Conservation (phyloP, 2,329 filamentous ascomycete genomes). For the Penicillium sp. region DNA sequence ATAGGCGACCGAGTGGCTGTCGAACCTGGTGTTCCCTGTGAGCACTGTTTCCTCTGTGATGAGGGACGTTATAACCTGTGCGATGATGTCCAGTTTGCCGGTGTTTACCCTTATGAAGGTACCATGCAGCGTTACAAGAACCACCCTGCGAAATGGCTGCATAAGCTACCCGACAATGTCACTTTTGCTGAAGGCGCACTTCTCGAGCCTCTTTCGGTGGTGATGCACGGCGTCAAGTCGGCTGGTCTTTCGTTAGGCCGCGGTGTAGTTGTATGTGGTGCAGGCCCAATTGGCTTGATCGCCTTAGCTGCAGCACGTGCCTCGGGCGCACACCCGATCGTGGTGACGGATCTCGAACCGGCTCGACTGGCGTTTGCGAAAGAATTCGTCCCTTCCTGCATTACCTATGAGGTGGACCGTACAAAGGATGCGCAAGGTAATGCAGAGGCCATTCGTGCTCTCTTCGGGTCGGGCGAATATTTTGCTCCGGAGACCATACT, state of each 20-base stretch:
- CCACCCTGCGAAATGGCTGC: conserved; percentile 60
- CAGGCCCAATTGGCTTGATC: conserved; percentile 62
- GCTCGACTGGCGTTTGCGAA: conserved; percentile 57
- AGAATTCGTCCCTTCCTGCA: conserved; percentile 53
- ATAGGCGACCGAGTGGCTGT: conserved; percentile 63
- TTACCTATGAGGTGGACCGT: conserved; percentile 54
- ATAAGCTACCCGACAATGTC: conserved; percentile 56
- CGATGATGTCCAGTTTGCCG: conserved; percentile 59
- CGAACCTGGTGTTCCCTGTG: conserved; percentile 65
- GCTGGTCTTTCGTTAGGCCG: conserved; percentile 55
- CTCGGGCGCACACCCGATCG: conserved; percentile 61
- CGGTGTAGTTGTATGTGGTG: conserved; percentile 58
- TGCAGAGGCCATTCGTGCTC: conserved; percentile 50
- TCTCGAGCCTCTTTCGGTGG: conserved; percentile 63
- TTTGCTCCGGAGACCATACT: conserved; percentile 57
- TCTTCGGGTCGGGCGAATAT: conserved; percentile 57
- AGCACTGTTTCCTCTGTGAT: conserved; percentile 57
- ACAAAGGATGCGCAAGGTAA: conserved; percentile 49
- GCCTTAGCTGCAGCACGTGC: conserved; percentile 57
- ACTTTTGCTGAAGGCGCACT: conserved; percentile 60
- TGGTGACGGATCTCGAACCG: conserved; percentile 62
- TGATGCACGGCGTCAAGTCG: conserved; percentile 58
- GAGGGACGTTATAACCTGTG: conserved; percentile 64
- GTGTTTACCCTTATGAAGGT: conserved; percentile 60
- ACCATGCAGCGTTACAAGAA: conserved; percentile 61